These are phyloP conservation scores for Biscogniauxia marginata DNA, from an alignment of 2,329 filamentous ascomycete species.

Conservation along the genomic window DNA sequence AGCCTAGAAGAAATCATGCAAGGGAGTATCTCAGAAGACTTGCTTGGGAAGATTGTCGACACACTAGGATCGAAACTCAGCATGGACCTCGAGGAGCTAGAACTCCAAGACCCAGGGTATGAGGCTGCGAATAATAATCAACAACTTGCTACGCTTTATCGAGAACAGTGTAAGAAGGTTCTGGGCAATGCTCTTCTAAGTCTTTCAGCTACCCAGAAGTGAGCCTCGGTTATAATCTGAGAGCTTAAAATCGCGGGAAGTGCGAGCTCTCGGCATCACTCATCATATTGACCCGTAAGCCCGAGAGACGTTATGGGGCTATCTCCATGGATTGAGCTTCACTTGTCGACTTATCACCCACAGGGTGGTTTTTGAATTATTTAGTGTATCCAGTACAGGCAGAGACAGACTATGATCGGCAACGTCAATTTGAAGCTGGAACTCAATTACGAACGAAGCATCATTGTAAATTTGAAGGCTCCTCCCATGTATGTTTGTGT, in stretches of 20 bases:
- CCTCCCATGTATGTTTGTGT: not conserved
- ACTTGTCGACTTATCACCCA: no score
- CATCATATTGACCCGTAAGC: no score
- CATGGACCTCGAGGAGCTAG: conserved; percentile 45
- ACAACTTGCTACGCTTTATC: conserved; percentile 48
- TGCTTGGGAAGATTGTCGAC: conserved; percentile 36
- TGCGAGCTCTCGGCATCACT: not conserved
- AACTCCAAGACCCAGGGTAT: conserved; percentile 40
- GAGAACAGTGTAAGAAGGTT: conserved; percentile 47
- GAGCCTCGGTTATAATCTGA: not conserved
- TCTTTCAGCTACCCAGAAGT: conserved; percentile 16
- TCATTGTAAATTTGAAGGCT: not conserved
- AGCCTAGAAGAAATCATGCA: conserved; percentile 42
- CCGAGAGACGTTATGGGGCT: no score
- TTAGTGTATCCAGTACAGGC: no score
- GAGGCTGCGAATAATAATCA: conserved; percentile 44
- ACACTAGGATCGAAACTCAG: conserved; percentile 38
- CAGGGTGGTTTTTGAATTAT: no score
- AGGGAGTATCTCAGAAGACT: conserved; percentile 41
- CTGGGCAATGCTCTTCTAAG: conserved; percentile 41
- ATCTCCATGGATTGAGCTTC: no score
- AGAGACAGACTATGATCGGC: not conserved
- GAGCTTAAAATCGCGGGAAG: not conserved
- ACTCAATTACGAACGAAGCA: not conserved
- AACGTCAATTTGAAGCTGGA: not conserved